Base-by-base conservation (phyloP, 257 asterid species). In the Fraxinus anomala region DNA sequence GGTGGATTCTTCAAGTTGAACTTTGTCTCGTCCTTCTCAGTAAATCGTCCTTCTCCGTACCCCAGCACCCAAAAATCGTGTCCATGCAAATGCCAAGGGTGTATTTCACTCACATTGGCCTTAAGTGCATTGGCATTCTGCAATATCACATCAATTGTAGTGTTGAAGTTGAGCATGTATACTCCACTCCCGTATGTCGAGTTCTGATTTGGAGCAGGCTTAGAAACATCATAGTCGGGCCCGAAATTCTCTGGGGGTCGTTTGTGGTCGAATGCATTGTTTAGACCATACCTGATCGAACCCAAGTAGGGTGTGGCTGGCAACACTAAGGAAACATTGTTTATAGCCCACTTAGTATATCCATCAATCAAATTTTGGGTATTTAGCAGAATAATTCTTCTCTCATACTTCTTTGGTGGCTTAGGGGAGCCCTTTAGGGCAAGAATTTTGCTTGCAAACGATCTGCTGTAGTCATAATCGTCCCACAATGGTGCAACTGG, bases 81-180 rank as follows among this genome's bases (percentile, higher is more conserved):
- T 4, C 98, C 98, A 19, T 92, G 98, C 78, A 92, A 68, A 67
- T 94, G 97, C 97, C 97, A 94, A 5, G 98, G 98, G 80, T 92
- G 98, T 23, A 87, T 89, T 65, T 94, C 98, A 47, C 98, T 92
- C 2, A 80, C 91, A 11, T 88, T 84, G 2, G 72, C 81, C 42
- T 44, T 83, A 0, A 92, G 72, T 6, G 89, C 89, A 11, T 94
- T 94, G 12, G 98, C 92, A 42, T 94, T 94, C 61, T 92, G 98
- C 6, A 94, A 83, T 6, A 94, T 73, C 33, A 94, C 89, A 59
- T 94, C 98, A 0, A 94, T 54, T 0, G 96, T 92, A 1, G 87
- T 79, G 80, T 90, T 91, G 82, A 86, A 83, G 0, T 28, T 39
- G 0, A 94, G 71, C 80, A n/a, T 75, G 84, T 94, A 92, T 4